A percentile compares a stretch with the other conserved stretches of the same genome.
Evolutionary conservation across 208 protist species (phyloP).

Genomic region (Crithidia fasciculata): DNA sequence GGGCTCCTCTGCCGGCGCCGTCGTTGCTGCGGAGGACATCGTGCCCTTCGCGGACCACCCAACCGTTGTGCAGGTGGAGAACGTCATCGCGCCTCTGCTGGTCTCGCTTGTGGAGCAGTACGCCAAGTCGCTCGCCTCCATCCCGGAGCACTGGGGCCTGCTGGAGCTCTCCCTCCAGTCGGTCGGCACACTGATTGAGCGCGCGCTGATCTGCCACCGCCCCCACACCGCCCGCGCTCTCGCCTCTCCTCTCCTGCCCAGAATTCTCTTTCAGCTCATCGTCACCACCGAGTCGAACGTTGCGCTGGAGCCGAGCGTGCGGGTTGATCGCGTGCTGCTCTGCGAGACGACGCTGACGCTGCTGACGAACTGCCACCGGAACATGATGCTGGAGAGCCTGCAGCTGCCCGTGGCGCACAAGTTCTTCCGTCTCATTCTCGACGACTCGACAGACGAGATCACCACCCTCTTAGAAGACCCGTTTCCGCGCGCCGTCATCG

Average conservation of each 20-base stretch:
- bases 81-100: conserved; percentile 75
- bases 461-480: conserved; percentile 77
- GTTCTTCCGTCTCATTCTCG: conserved; percentile 77
- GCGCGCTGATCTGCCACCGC: conserved; percentile 76
- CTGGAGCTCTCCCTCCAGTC: conserved; percentile 80
- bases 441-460: conserved; percentile 53
- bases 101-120: conserved; percentile 68
- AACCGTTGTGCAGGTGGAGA: conserved; percentile 69
- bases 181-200: conserved; percentile 75
- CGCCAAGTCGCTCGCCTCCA: conserved; percentile 38
- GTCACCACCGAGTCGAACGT: conserved; percentile 66
- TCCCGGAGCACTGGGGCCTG: conserved; percentile 76
- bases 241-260: conserved; percentile 55
- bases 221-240: conserved; percentile 60
- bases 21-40: conserved; percentile 20
- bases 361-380: conserved; percentile 54
- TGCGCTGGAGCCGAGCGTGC: conserved; percentile 59
- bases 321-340: conserved; percentile 70
- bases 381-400: conserved; percentile 58
- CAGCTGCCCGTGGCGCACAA: conserved; percentile 51
- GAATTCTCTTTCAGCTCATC: conserved; percentile 67
- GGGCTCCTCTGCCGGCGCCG: neutral
- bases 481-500: conserved; percentile 59
- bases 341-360: conserved; percentile 73
- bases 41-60: conserved; percentile 54